Conservation (phyloP, 1,139 yeast genomes). For the Lodderomyces margitis region DNA sequence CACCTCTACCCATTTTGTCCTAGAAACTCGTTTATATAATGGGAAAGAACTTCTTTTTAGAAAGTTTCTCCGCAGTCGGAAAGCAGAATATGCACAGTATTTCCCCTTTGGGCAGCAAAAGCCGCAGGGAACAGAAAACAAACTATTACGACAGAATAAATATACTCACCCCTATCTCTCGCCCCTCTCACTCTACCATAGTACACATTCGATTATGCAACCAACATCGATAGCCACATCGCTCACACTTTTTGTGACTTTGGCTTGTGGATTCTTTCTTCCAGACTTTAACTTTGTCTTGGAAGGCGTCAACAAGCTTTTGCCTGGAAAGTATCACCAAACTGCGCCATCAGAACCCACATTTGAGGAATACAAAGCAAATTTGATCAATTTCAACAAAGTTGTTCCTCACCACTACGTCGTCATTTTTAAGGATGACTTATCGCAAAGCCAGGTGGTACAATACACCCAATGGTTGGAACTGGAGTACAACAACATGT, state of each 20-base stretch:
- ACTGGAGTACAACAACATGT: conserved; percentile 10
- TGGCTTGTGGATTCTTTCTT: not conserved
- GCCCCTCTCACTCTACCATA: not conserved
- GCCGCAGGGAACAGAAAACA: not conserved
- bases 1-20: no score
- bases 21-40: no score
- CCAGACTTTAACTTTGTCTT: not conserved
- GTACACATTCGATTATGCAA: not conserved
- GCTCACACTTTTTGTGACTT: not conserved
- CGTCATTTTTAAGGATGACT: conserved; percentile 33
- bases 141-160: not conserved
- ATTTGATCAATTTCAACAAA: conserved; percentile 8
- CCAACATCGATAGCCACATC: not conserved
- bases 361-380: conserved; percentile 6
- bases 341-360: conserved; percentile 1
- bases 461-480: conserved; percentile 67
- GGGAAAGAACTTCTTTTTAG: no score
- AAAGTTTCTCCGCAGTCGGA: no score
- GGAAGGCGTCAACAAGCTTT: not conserved
- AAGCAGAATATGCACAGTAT: no score
- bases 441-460: conserved; percentile 28
- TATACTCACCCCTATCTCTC: no score
- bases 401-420: conserved; percentile 53
- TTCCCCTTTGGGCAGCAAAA: not conserved
- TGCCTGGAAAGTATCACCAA: not conserved